A percentile compares a stretch with the other conserved stretches of the same genome.
Evolutionary conservation across 2,329 filamentous ascomycete species (phyloP).

Genomic region (Ophiocordyceps camponoti-saundersi): DNA sequence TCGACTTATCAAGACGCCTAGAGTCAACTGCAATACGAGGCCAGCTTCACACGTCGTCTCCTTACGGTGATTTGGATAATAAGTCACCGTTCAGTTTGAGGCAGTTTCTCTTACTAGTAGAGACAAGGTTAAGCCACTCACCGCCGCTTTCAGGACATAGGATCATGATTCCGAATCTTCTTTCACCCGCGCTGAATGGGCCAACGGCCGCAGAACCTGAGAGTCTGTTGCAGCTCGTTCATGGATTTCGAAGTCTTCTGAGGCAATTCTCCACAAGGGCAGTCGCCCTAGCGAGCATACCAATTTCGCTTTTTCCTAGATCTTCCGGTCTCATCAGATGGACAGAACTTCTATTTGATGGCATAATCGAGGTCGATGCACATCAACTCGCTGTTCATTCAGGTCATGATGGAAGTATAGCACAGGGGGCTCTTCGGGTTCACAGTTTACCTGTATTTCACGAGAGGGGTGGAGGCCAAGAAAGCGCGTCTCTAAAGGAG

Average conservation of each 20-base stretch:
- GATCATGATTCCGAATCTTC: conserved; percentile 65
- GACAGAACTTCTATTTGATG: conserved; percentile 73
- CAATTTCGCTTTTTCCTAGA: conserved; percentile 64
- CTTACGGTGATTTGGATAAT: not conserved
- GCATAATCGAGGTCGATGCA: conserved; percentile 61
- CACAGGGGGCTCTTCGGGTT: conserved; percentile 72
- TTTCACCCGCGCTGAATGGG: conserved; percentile 75
- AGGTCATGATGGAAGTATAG: conserved; percentile 46
- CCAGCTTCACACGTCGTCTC: conserved; percentile 17
- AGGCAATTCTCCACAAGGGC: conserved; percentile 47
- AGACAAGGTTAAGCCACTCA: conserved; percentile 36
- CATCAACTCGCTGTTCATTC: conserved; percentile 34
- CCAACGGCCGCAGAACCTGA: conserved; percentile 51
- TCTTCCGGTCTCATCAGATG: conserved; percentile 61
- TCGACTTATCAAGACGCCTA: conserved; percentile 53
- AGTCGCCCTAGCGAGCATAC: conserved; percentile 60
- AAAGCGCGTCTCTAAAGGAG: conserved; percentile 36
- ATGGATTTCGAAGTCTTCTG: conserved; percentile 58
- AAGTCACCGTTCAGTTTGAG: conserved; percentile 25
- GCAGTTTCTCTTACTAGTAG: conserved; percentile 43
- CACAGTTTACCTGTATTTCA: conserved; percentile 73
- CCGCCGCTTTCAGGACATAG: conserved; percentile 53
- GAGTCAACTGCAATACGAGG: conserved; percentile 29
- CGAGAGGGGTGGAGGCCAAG: conserved; percentile 69
- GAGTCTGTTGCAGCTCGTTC: conserved; percentile 64